A percentile compares a stretch with the other conserved stretches of the same genome.
These are phyloP conservation scores for Coriolopsis trogii DNA, from an alignment of 1,284 basidiomycete genomes.

Conservation along the genomic window DNA sequence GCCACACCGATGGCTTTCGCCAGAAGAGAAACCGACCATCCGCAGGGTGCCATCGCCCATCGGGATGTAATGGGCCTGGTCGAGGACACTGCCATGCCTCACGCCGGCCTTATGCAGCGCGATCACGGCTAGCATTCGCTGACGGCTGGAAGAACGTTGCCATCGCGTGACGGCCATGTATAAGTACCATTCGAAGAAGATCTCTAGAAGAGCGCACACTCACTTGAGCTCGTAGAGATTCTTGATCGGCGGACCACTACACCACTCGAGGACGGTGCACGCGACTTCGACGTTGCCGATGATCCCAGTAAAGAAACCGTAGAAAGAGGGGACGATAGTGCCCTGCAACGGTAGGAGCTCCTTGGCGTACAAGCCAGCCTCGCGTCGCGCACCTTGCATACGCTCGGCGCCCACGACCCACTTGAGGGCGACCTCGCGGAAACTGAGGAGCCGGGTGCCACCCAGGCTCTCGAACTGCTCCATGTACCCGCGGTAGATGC, in stretches of 20 bases:
- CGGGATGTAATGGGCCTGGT: conserved; percentile 16
- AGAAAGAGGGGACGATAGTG: conserved; percentile 11
- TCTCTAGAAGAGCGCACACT: not conserved
- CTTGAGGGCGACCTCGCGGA: conserved; percentile 15
- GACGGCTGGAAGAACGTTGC: conserved; percentile 10
- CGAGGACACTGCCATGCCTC: conserved; percentile 12
- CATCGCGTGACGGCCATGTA: not conserved
- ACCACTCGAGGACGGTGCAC: conserved; percentile 20
- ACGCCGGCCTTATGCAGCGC: conserved; percentile 18
- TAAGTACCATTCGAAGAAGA: not conserved
- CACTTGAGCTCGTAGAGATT: conserved; percentile 13
- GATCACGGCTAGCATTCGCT: conserved; percentile 15
- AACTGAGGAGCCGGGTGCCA: not conserved
- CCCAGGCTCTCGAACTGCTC: not conserved
- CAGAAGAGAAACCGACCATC: conserved; percentile 23
- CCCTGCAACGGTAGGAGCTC: conserved; percentile 8
- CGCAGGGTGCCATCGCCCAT: conserved; percentile 18
- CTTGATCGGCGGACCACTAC: conserved; percentile 2
- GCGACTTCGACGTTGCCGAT: conserved; percentile 9
- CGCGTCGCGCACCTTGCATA: conserved; percentile 2
- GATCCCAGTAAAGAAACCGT: conserved; percentile 12
- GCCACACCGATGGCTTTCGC: conserved; percentile 14
- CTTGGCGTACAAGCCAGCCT: conserved; percentile 15
- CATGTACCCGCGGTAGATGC: conserved; percentile 16
- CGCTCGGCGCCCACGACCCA: conserved; percentile 14